Percentiles rank a stretch among this genome's conserved stretches.
Evolutionary conservation across 345 rosid genomes (phyloP).

Genomic region (Sisymbrium irio): DNA sequence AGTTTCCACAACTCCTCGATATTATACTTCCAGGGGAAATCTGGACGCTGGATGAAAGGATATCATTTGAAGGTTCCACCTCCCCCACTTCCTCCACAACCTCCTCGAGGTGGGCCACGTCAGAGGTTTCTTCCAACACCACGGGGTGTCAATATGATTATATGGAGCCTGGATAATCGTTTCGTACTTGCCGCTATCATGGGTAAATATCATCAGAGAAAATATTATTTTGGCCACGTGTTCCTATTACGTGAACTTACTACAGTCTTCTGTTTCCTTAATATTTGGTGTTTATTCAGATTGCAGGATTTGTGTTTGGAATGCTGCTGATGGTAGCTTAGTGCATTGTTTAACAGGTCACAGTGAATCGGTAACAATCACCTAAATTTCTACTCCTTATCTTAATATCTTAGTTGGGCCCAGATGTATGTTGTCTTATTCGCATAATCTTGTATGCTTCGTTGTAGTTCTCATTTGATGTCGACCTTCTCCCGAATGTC

Average conservation of each 20-base stretch:
- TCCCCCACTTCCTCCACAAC: constrained; percentile 97
- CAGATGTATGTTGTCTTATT: background rate
- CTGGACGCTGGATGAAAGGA: constrained; percentile 84
- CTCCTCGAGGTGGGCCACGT: constrained; percentile 98
- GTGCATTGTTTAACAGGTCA: constrained; percentile 98
- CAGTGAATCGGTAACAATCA: constrained; percentile 75
- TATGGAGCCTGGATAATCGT: constrained; percentile 99
- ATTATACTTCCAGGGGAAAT: constrained; percentile 61
- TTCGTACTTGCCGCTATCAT: constrained; percentile 98
- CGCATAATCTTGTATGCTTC: background rate
- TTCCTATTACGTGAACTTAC: constrained; percentile 12
- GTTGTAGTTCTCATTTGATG: constrained; percentile 11
- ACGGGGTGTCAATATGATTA: constrained; percentile 98
- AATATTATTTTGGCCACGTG: constrained; percentile 5
- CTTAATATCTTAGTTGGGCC: constrained; percentile 19
- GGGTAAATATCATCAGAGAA: constrained; percentile 56
- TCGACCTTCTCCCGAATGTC: constrained; percentile 6
- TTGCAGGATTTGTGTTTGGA: constrained; percentile 99
- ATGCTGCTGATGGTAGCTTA: constrained; percentile 95
- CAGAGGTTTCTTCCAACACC: constrained; percentile 97
- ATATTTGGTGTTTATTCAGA: constrained; percentile 49
- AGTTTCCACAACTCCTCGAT: constrained; percentile 10
- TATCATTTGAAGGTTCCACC: constrained; percentile 99
- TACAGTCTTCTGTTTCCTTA: constrained; percentile 17
- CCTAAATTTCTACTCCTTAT: constrained; percentile 22